Evolutionary conservation across 2,329 filamentous ascomycete species (phyloP).

Genomic region (Colletotrichum sp.): DNA sequence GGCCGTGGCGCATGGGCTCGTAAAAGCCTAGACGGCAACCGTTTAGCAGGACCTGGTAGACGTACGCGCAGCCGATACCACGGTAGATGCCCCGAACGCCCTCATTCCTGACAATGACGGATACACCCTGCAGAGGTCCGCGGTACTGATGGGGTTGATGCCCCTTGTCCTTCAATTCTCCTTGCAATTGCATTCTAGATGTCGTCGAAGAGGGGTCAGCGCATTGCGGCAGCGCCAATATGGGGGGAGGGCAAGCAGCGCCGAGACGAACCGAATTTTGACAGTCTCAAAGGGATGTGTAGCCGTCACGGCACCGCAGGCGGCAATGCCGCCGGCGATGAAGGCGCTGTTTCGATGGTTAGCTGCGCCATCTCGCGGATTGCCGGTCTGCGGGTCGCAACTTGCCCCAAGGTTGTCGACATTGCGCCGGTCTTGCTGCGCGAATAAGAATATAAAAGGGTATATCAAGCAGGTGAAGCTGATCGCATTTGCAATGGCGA

Average conservation of each 20-base stretch:
- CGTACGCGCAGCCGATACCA: slow-evolving; percentile 88
- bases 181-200: slow-evolving; percentile 87
- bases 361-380: not conserved
- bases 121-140: slow-evolving; percentile 89
- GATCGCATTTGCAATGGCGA: not conserved
- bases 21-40: slow-evolving; percentile 97
- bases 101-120: slow-evolving; percentile 90
- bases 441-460: not conserved
- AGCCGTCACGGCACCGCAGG: slow-evolving; percentile 95
- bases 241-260: not conserved
- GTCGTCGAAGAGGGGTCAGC: not conserved
- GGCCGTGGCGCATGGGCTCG: slow-evolving; percentile 81
- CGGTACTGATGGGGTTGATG: slow-evolving; percentile 88
- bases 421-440: slow-evolving; percentile 34
- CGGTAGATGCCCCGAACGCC: slow-evolving; percentile 85
- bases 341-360: slow-evolving; percentile 69
- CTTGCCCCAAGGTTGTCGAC: slow-evolving; percentile 56
- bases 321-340: slow-evolving; percentile 93
- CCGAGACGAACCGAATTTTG: slow-evolving; percentile 81
- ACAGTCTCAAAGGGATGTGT: slow-evolving; percentile 99
- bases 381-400: slow-evolving; percentile 4
- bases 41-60: slow-evolving; percentile 96
- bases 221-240: slow-evolving; percentile 14
- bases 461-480: not conserved
- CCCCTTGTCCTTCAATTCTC: slow-evolving; percentile 87